Evolutionary conservation across 306 rosid genomes (phyloP), one percentile per base, ranked within the genome.

Genomic region (Fragaria iinumae): DNA sequence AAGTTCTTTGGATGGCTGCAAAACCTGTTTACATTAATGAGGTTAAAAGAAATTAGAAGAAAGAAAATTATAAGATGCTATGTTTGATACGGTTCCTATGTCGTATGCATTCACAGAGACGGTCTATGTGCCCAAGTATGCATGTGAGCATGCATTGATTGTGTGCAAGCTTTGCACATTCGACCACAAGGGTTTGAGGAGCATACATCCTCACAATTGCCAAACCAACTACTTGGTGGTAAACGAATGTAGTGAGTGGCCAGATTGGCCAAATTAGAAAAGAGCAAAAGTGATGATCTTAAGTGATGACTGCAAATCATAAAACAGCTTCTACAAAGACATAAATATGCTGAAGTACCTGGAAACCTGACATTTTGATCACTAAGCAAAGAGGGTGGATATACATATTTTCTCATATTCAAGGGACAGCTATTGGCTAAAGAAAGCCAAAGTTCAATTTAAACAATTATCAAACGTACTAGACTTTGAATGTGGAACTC

Each of bases 1-100:
- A 5, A 95, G 93, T 68, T 84, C 87, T 85, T 80, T 65, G 0
- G 92, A 92, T 52, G 97, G 96, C 84, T 63, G 82, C 86, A 91
- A 72, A 17, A 85, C 89, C 97, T 94, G 36, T 73, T 76, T 11
- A 41, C 44, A 38, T 18, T 16, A 47, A 68, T 0, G 27, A 76
- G 53, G 3, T 50, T 18, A 56, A 11, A 59, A 41, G 27, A 16
- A 18, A 60, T 74, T 60, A 44, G 13, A 16, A 1, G 10, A 25
- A 41, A 23, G 18, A 16, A 16, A 73, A 57, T 11, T 39, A 66
- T 56, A 41, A 1, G 11, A 59, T 25, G 67, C 11, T 57, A 16
- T 39, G 50, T 21, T 72, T 36, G 65, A 72, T 20, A 50, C 9
- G 8, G 14, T 48, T 21, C 14, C 0, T 50, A 49, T 38, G 67